Evolutionary conservation across 352 stramenopile species (phyloP), one percentile per base, ranked within the genome.

Genomic region (Globisporangium heterothallicum): DNA sequence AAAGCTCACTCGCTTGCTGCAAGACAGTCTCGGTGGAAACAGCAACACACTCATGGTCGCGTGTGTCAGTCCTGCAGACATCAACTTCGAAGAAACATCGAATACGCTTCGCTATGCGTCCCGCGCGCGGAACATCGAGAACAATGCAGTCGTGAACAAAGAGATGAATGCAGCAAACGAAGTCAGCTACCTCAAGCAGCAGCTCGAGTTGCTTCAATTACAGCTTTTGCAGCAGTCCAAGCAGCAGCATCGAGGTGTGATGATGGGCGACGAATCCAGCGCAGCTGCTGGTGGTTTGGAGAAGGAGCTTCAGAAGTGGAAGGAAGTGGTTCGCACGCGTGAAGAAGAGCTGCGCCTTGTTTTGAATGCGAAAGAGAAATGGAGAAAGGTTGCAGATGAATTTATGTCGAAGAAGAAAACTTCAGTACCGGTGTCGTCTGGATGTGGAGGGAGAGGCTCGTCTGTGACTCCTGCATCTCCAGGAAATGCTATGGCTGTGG

Each of bases 41-140:
- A 94, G 82, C 51, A 95, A 96, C 60, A 97, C 86, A 3, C 49
- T 96, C 12, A 96, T 97, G 86, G 91, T 97, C 42, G 81, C 86
- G 14, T 91, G 77, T 43, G 58, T 90, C 35, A 94, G 78, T 42
- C 85, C 88, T 0, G 80, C 87, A 0, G 73, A 88, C 26, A 49
- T 88, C 6, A 94, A 96, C 51, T 84, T 85, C 42, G 78, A 92
- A 58, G 97, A 99, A 65, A 99, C 96, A 0, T 72, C 97, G 9
- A 98, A 88, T 27, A 99, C 97, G 45, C 72, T 99, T 16, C 82
- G 96, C 16, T 92, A 89, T 56, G 96, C 96, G 1, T 95, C 96
- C 47, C 87, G 97, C 19, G 94, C 97, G 5, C 98, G 98, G 42
- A 98, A 98, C 50, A 99, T 99, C 61, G 94, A 98, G 60, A 99